A percentile compares a stretch with the other conserved stretches of the same genome.
Conservation (phyloP, 805 yeast species). For the Candida hungchunana region DNA sequence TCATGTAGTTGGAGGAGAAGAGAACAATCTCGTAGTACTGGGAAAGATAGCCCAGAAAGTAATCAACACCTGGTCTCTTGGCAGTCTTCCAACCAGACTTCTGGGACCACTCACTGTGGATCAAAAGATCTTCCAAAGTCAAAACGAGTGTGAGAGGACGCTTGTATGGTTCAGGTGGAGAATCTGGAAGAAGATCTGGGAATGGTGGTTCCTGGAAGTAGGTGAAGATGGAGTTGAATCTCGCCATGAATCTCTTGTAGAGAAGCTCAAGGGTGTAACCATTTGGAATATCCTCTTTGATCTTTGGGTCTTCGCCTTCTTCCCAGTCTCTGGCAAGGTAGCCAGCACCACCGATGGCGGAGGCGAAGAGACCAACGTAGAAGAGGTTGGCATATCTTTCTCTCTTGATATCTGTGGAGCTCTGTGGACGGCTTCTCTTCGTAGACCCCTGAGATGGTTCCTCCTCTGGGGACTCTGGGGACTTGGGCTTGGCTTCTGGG, state of each 20-base stretch:
- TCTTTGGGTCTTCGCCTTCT: slow-evolving; percentile 62
- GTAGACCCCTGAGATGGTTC: slow-evolving; percentile 1
- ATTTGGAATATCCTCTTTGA: slow-evolving; percentile 48
- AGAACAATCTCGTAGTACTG: slow-evolving; percentile 95
- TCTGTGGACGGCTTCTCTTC: slow-evolving; percentile 48
- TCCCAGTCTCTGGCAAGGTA: slow-evolving; percentile 87
- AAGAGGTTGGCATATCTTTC: slow-evolving; percentile 76
- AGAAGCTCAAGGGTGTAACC: slow-evolving; percentile 66
- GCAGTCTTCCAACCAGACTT: slow-evolving; percentile 97
- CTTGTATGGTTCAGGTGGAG: slow-evolving; percentile 85
- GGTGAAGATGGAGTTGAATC: slow-evolving; percentile 71
- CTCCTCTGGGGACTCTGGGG: slow-evolving; percentile 5
- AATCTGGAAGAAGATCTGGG: slow-evolving; percentile 88
- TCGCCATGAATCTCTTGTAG: slow-evolving; percentile 63
- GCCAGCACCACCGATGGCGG: slow-evolving; percentile 51
- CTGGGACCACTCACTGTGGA: slow-evolving; percentile 90
- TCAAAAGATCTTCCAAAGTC: slow-evolving; percentile 82
- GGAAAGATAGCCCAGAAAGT: slow-evolving; percentile 89
- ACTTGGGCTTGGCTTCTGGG: slow-evolving; percentile 12
- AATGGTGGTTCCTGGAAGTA: slow-evolving; percentile 92
- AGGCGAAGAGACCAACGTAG: slow-evolving; percentile 50
- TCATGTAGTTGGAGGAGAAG: slow-evolving; percentile 80
- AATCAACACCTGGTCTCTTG: slow-evolving; percentile 97
- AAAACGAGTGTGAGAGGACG: slow-evolving; percentile 89
- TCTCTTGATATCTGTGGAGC: slow-evolving; percentile 75